Base-by-base conservation (phyloP, 1,284 basidiomycete species). In the Tetrapyrgos nigripes region DNA sequence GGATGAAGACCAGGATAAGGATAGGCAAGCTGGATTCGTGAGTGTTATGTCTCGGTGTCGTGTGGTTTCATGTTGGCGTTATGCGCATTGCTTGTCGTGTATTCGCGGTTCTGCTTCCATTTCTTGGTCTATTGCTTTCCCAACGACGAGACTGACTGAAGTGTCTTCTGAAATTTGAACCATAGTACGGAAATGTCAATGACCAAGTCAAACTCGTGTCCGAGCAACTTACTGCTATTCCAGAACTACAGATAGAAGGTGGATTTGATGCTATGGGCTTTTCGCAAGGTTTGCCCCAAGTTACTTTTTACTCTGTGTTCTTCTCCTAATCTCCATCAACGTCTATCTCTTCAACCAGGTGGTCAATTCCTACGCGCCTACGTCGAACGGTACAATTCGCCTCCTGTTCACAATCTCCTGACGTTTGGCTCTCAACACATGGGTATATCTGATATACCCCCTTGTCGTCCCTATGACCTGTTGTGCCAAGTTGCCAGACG, bases 221-320 rank as follows among this genome's bases (percentile, higher is more conserved):
- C 44, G 78, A 84, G 45, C 91, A 96, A 71, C 77, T 98, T 3
- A 76, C 77, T 27, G 76, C 72, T 2, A 81, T 96, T 26, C 80
- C 88, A 0, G 89, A 97, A 68, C 82, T 98, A 8, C 37, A n/a
- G 37, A n/a, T 40, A 6, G 60, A 76, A 48, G 67, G 73, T 43
- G 95, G 95, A 14, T 97, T 96, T 67, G 93, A 97, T 72, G 96
- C 90, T 2, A 90, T 97, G 57, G 96, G 96, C 0, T 92, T 97
- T 73, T 95, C 93, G 1, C 95, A 97, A 83, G 95, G 93, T 84
- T 19, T 21, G 19, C 14, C 10, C 29, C 31, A 28, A 17, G 26
- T 60, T 19, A 29, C 40, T 17, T n/a, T n/a, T 9, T n/a, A 17
- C 37, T n/a, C 17, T 40, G 19, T 40, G 19, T 17, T 40, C 14